phyloP scores from a whole-genome alignment of 371 early-diverging fungal species.

The Mucor lusitanicus region DNA sequence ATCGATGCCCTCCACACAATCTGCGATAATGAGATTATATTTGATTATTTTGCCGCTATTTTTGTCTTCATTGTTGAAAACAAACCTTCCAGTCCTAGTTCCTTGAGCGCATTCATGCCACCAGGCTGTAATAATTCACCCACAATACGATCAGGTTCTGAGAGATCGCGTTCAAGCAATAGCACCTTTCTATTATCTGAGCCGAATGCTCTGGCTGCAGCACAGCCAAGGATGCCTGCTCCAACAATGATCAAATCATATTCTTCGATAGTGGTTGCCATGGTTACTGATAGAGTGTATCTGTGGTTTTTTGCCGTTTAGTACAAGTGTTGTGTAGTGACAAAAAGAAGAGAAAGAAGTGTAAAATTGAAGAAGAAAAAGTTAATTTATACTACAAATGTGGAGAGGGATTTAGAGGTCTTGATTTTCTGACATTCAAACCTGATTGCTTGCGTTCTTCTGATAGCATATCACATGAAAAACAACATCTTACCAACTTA shows the following conservation, averaged over 20 bases:
- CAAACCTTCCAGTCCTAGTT: constrained; percentile 69
- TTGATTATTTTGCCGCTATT: not conserved
- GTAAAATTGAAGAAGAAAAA: not conserved
- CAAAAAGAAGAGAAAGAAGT: not conserved
- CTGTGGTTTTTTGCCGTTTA: not conserved
- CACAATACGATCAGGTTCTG: constrained; percentile 93
- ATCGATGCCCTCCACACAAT: constrained; percentile 80
- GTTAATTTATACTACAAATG: not conserved
- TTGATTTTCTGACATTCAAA: not conserved
- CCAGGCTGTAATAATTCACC: constrained; percentile 96
- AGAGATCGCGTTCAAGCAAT: constrained; percentile 82
- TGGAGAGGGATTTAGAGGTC: not conserved
- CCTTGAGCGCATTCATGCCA: constrained; percentile 76
- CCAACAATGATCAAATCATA: constrained; percentile 86
- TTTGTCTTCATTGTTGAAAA: not conserved
- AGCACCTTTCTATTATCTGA: constrained; percentile 68
- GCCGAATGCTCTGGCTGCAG: constrained; percentile 78
- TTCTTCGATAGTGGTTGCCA: constrained; percentile 16
- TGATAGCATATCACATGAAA: not conserved
- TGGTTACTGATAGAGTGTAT: not conserved
- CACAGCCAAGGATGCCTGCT: constrained; percentile 86
- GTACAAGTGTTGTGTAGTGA: not conserved
- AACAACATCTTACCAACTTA: not conserved
- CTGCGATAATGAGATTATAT: constrained; percentile 26
- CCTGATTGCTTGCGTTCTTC: not conserved